Evolutionary conservation across 2,329 filamentous ascomycete species (phyloP), one percentile per base, ranked within the genome.

Genomic region (Fusarium sp.): DNA sequence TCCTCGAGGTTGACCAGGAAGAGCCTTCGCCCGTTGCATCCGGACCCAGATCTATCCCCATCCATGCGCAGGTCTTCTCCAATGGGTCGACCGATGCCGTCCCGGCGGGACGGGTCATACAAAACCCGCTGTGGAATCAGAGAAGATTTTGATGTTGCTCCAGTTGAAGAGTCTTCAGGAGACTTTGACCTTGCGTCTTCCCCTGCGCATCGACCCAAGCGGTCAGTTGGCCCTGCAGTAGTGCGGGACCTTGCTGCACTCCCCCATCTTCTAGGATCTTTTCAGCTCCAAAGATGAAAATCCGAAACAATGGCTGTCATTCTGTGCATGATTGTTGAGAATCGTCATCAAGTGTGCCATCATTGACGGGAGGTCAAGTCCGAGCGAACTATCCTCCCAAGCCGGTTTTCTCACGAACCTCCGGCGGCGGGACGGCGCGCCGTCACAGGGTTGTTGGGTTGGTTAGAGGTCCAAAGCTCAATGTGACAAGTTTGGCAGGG

Each of bases 91-190:
- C 38, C 42, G 54, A 58, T 56, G 57, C 61, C 52, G 45, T 67
- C 64, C 67, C 50, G 27, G 64, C 45, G 40, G 63, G 61, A 76
- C 61, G 71, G 70, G 64, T 60, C 52, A 56, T 57, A 29, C 22
- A 58, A 64, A 35, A 20, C 60, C 29, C 45, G 35, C 35, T 22
- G 35, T 45, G 18, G 40, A 27, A 56, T 42, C 24, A 54, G 35
- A 62, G 38, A 59, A 62, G 58, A 63, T 22, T 59, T 58, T 20
- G 62, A 56, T 27, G 35, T 10, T 37, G 56, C 37, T 29, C 38
- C 7, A 27, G 57, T 40, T 66, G 69, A 78, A 75, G 73, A 71
- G 47, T 70, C 67, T 77, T 74, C 64, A 65, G 58, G 61, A 66
- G 64, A 57, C 62, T 73, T 64, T 62, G 42, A 20, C 60, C 61